Evolutionary conservation across 371 early-diverging fungal genomes (phyloP).

Genomic region (Saksenaea oblongispora): DNA sequence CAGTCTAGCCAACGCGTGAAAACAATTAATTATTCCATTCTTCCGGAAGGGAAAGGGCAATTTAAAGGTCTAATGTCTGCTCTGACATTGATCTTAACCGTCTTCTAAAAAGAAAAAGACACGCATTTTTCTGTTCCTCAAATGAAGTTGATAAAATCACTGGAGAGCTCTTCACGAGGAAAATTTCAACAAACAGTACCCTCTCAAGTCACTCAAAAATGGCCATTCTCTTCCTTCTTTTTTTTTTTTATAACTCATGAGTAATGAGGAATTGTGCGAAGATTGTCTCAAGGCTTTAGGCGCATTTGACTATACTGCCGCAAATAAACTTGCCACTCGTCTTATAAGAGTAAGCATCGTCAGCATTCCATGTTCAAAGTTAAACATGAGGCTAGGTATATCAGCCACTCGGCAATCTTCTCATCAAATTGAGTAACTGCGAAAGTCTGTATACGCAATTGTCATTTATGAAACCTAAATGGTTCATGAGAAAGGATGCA

Average conservation of each 20-base stretch:
- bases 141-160: too few species aligned
- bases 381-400: constrained; percentile 15
- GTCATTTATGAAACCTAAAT: constrained; percentile 42
- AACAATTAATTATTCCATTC: too few species aligned
- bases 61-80: too few species aligned
- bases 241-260: constrained; percentile 9
- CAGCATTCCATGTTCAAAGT: neutral
- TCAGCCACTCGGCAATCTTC: constrained; percentile 32
- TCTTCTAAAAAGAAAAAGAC: too few species aligned
- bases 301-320: constrained; percentile 60
- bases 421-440: constrained; percentile 30
- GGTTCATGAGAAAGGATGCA: constrained; percentile 52
- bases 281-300: constrained; percentile 51
- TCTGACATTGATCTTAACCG: too few species aligned
- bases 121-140: too few species aligned
- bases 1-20: too few species aligned
- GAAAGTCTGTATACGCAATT: constrained; percentile 41
- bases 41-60: too few species aligned
- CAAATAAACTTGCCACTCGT: constrained; percentile 48
- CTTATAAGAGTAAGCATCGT: constrained; percentile 41
- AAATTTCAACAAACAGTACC: too few species aligned
- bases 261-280: constrained; percentile 24
- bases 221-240: neutral
- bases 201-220: neutral
- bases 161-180: too few species aligned